phyloP scores from a whole-genome alignment of 306 rosid genomes.

The Cucumis cinereus region DNA sequence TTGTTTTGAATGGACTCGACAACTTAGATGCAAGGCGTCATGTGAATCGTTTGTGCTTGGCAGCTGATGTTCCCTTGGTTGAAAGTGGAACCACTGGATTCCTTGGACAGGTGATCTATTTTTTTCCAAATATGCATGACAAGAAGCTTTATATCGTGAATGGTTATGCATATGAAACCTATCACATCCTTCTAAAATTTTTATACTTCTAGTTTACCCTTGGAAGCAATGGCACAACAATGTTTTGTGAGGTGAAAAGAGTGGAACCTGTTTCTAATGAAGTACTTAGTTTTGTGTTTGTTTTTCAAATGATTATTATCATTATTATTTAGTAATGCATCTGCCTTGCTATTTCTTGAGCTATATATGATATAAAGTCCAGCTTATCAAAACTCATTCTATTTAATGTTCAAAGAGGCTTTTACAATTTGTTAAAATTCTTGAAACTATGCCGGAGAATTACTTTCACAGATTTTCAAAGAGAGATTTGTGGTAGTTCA shows the following conservation, averaged over 20 bases:
- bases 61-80: slow-evolving; percentile 87
- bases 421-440: not conserved
- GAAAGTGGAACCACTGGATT: slow-evolving; percentile 99
- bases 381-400: not conserved
- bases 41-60: slow-evolving; percentile 92
- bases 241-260: not conserved
- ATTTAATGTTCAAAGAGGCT: not conserved
- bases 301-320: not conserved
- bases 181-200: not conserved
- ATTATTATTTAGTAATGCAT: not conserved
- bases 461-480: not conserved
- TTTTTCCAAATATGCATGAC: slow-evolving; percentile 10
- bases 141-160: not conserved
- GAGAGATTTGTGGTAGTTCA: not conserved
- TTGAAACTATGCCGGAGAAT: too few species aligned
- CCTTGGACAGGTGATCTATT: slow-evolving; percentile 81
- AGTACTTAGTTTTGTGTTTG: not conserved
- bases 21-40: slow-evolving; percentile 96
- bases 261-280: not conserved
- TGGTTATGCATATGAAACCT: not conserved
- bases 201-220: not conserved
- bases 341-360: not conserved
- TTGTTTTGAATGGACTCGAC: slow-evolving; percentile 95
- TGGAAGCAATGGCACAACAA: not conserved
- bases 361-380: not conserved